Base-by-base conservation (phyloP, 495 filamentous ascomycete species). In the Cetradonia linearis region DNA sequence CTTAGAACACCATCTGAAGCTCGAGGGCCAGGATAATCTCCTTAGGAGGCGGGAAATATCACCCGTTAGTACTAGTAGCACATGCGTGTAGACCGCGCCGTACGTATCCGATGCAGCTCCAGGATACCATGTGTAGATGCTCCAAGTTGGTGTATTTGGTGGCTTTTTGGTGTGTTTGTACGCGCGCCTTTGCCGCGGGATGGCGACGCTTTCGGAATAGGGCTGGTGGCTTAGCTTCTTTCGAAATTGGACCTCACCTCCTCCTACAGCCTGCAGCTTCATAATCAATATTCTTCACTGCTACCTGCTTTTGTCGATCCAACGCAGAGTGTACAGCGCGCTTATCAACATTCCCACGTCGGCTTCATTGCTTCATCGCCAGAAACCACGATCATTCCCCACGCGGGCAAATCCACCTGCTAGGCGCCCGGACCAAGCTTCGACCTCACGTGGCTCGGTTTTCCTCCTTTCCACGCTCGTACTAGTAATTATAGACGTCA, bases 121-220 rank as follows among this genome's bases (percentile, higher is more conserved):
- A 44, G 40, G 40, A 9, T 6, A 2, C 40, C 40, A 44, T 44
- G 18, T 44, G 20, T 25, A 46, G 20, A 23, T 46, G 8, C 23
- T 9, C 42, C 42, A 46, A 10, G 8, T 23, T 10, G 20, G n/a
- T 46, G 40, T 44, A 46, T 25, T 11, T 46, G 42, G 42, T 3
- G 42, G 10, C n/a, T 7, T 46, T 42, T 2, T 7, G n/a, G 23
- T 38, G n/a, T 25, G 25, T 23, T 46, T 10, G 42, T 46, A 46
- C 42, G 20, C 42, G 42, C 42, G 42, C 42, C 42, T 46, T 46
- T 1, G 20, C 42, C 20, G 42, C 42, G 18, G 50, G 28, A 20
- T 53, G 50, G 18, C 8, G 50, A 53, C 50, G 50, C 50, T 53
- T 53, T 53, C 9, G 50, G 30, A 54, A 54, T 54, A 54, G 50